Base-by-base conservation (phyloP, 345 rosid species). In the Brassica napus region DNA sequence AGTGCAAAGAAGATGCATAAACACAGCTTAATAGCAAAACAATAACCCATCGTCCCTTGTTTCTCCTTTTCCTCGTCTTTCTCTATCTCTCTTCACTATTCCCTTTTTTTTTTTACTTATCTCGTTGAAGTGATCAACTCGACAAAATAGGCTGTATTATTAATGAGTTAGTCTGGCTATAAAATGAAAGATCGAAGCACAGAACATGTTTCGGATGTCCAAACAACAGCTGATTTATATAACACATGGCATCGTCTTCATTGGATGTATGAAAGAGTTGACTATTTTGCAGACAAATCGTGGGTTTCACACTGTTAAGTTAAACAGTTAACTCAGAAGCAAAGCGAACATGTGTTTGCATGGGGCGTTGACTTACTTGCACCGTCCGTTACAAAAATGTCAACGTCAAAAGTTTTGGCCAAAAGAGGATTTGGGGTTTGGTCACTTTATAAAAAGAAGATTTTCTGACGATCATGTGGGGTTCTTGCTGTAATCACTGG, bases 311-410 rank as follows among this genome's bases (percentile, higher is more conserved):
- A 69, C 71, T 74, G 67, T 62, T 74, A 74, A 74, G 75, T 74
- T 79, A 79, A 44, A 74, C 75, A 69, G 83, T 80, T 62, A 28
- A 32, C 79, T 69, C 71, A 74, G n/a, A 80, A 74, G 35, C 47
- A 70, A 79, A 74, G 78, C 75, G 71, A 79, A 16, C 82, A 69
- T 69, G 78, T 57, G 79, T 75, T 49, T 75, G 67, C 79, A 79
- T 63, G 67, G 39, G 65, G 10, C 49, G 78, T 74, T 49, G 79
- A 79, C 82, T 79, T 49, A 35, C 4, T 14, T 5, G 59, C 75
- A 80, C 83, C 83, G 71, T 80, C 75, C 75, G 75, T 52, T 69
- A 10, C 14, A 10, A 58, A 60, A 60, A 18, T 59, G 64, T 60
- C 32, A 59, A 59, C 63, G 63, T 23, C 63, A 9, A 24, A 23